Base-by-base conservation (phyloP, 768 basidiomycete species). In the Mycena floridula region DNA sequence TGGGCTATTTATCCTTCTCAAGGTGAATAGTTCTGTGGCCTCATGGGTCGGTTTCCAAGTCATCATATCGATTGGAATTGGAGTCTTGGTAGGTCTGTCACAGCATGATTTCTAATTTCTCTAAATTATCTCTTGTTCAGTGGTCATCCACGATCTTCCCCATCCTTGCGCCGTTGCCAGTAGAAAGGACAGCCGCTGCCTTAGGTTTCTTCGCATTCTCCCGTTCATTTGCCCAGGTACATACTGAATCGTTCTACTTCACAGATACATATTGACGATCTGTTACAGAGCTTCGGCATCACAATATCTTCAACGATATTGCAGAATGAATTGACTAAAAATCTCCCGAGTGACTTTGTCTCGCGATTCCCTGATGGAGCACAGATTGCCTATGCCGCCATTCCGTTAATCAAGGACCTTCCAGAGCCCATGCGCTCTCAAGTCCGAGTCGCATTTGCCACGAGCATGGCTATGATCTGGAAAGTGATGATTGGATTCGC, bases 281-380 rank as follows among this genome's bases (percentile, higher is more conserved):
- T 16, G 16, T 16, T 30, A n/a, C 32, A 63, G 40, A 53, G 55
- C 3, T 60, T 61, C 46, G 67, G 65, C 8, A 56, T 67, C 38
- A 54, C 55, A 8, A 57, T 67, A 41, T 64, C 63, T 11, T 54
- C 58, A 8, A 54, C 59, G 11, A 47, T 66, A 37, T 55, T 69
- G 7, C 56, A 64, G 40, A 69, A 67, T 51, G 25, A 59, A 46
- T 60, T 70, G 58, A 66, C 65, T 15, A 28, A 18, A 5, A 54
- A 49, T 20, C 46, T 43, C 0, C 58, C 67, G 0, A 59, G 66
- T 0, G 35, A 39, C 4, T 55, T 23, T 25, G 25, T 2, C 25
- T 49, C 18, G 44, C 56, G 42, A 37, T 42, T 24, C 36, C 39
- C 18, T 35, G 45, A 5, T 22, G 41, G 27, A 48, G 45, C 9